Evolutionary conservation across 2,329 filamentous ascomycete genomes (phyloP), one percentile per base, ranked within the genome.

Genomic region (Bipolaris sorokiniana): DNA sequence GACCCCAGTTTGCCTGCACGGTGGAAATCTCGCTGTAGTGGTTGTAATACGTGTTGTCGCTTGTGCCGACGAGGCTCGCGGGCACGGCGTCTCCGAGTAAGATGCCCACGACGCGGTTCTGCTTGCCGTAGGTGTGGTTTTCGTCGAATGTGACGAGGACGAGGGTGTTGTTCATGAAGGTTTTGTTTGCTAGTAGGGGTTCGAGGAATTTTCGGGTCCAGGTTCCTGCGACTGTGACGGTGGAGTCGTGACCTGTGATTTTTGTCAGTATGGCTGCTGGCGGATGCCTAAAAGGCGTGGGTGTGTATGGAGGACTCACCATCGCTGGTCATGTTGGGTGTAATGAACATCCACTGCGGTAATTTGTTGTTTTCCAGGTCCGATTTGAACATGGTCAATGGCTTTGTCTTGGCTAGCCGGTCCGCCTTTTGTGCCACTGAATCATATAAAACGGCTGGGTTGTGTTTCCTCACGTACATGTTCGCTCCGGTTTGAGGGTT

Each of bases 381-480:
- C 22, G 59, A 42, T 65, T 88, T 82, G 78, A 94, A 92, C 65
- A 82, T 71, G 48, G 82, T 88, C 56, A 91, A 80, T 77, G 91
- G 92, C 82, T 94, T 94, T 76, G 90, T 88, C 71, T 86, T 82
- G 5, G 84, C 82, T 1, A 90, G 80, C 23, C 90, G 87, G 18
- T 85, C 81, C 26, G 81, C 74, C 48, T 82, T 83, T 50, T 82
- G 79, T 56, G 88, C 83, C 49, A 90, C 82, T 34, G 84, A 85
- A 72, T 92, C 83, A 76, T 86, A 91, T 52, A 89, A 80, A 54
- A 93, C 79, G 15, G 82, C 78, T 42, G 79, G 82, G 71, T 93
- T 92, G 79, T 95, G 91, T 79, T 95, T 94, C 70, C 91, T 87
- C 7, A 94, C 90, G 72, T 95, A 95, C 78, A 89, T 86, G 68